Evolutionary conservation across 139 green algal genomes (phyloP), one percentile per base, ranked within the genome.

Genomic region (Picochlorum sp.): DNA sequence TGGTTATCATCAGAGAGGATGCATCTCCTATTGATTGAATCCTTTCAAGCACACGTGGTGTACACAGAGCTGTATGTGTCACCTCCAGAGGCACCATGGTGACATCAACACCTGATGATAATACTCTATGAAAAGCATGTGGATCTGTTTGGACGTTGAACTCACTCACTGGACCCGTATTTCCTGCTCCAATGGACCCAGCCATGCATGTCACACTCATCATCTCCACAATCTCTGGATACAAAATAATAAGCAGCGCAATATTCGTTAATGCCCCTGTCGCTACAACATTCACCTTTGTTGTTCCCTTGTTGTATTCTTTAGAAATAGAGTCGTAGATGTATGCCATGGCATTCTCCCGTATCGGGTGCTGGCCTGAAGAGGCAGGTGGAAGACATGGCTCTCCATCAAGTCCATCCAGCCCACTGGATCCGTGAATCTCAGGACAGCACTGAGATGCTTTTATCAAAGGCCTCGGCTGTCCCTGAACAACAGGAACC

Each of bases 31-130:
- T 28, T 21, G 50, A 3, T 34, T 66, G 64, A 28, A 95, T 76
- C 9, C 73, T 49, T 9, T 63, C 32, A 32, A 95, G 64, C 6
- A 96, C 76, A 1, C 71, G 59, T 8, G 80, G 72, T 6, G 87
- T 94, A 11, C 81, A 86, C 18, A 97, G 72, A 2, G 88, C 90
- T 3, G 86, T 96, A 72, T 97, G 90, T 0, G 91, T 95, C 6
- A 97, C 87, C 77, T 98, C 92, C 9, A 98, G 67, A 0, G 92
- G 92, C 32, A 98, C 77, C 91, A 98, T 97, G 11, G 82, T 86
- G 6, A 97, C 66, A 1, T 56, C 69, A 23, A 83, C 77, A 0
- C 83, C 84, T 2, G 60, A 73, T 54, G 95, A 71, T 46, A 98
- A 91, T 21, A 98, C 90, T 0, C 91, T 69, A 16, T 84, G 80